phyloP scores from a whole-genome alignment of 2,329 filamentous ascomycete species.

The Periconia sp. region DNA sequence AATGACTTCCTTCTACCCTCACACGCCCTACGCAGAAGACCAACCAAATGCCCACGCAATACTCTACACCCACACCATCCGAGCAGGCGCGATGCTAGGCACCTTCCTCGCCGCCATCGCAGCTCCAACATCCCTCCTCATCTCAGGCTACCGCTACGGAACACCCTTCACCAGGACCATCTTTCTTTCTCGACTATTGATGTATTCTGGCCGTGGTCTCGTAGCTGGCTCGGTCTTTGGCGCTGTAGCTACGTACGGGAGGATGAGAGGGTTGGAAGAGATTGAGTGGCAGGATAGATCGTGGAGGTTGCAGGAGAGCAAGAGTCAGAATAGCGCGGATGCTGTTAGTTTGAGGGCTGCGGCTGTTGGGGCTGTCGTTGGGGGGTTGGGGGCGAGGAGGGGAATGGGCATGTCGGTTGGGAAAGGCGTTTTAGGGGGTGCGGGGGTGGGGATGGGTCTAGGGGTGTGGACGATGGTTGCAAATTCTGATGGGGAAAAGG shows the following conservation, averaged over 20 bases:
- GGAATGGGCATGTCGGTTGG: slow-evolving; percentile 32
- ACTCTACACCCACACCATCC: slow-evolving; percentile 65
- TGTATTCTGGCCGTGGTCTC: slow-evolving; percentile 54
- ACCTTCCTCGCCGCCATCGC: slow-evolving; percentile 54
- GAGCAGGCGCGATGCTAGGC: slow-evolving; percentile 61
- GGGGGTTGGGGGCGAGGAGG: slow-evolving; percentile 35
- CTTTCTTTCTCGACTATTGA: slow-evolving; percentile 47
- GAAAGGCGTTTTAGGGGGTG: slow-evolving; percentile 52
- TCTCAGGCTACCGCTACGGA: slow-evolving; percentile 24
- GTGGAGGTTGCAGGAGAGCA: slow-evolving; percentile 66
- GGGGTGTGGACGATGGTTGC: too few species aligned
- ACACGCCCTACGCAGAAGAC: slow-evolving; percentile 67
- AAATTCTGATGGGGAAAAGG: too few species aligned
- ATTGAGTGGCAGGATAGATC: slow-evolving; percentile 70
- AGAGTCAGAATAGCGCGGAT: slow-evolving; percentile 61
- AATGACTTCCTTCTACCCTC: slow-evolving; percentile 64
- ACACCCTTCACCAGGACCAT: slow-evolving; percentile 32
- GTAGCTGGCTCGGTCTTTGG: slow-evolving; percentile 54
- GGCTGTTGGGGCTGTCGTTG: slow-evolving; percentile 42
- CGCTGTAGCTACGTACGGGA: slow-evolving; percentile 50
- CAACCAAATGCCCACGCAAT: slow-evolving; percentile 62
- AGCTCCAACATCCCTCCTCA: slow-evolving; percentile 35
- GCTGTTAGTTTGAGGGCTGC: slow-evolving; percentile 60
- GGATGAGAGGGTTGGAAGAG: slow-evolving; percentile 63
- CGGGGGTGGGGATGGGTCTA: slow-evolving; percentile 56